Evolutionary conservation across 2,329 filamentous ascomycete species (phyloP).

Genomic region (Geosmithia morbida): DNA sequence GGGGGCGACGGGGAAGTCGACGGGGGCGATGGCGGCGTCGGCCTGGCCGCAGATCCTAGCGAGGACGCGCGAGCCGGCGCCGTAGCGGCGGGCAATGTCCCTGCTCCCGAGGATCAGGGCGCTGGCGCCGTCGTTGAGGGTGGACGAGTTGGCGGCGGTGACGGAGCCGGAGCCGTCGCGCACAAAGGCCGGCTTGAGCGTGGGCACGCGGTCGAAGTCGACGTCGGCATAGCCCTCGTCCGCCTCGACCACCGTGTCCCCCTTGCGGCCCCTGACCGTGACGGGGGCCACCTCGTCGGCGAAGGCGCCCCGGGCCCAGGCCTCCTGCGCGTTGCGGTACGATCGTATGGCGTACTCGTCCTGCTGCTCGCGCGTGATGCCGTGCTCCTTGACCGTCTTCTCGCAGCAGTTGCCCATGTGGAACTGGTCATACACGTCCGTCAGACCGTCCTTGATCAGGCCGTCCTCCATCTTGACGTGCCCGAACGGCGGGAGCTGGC

Average conservation of each 20-base stretch:
- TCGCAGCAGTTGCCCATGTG: constrained; percentile 98
- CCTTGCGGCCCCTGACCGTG: constrained; percentile 72
- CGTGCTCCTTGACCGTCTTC: constrained; percentile 78
- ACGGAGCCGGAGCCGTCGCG: constrained; percentile 77
- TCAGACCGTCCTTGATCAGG: constrained; percentile 84
- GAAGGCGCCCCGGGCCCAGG: constrained; percentile 73
- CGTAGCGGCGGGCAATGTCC: constrained; percentile 68
- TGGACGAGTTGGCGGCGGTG: constrained; percentile 88
- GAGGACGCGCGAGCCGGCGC: constrained; percentile 63
- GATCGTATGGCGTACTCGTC: constrained; percentile 82
- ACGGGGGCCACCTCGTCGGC: constrained; percentile 84
- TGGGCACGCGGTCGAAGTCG: constrained; percentile 73
- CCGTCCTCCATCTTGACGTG: constrained; percentile 82
- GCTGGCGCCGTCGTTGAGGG: constrained; percentile 86
- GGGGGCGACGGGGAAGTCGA: constrained; percentile 91
- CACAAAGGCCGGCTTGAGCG: constrained; percentile 82
- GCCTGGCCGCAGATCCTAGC: constrained; percentile 75
- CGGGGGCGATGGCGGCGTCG: constrained; percentile 78
- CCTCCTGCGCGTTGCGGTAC: constrained; percentile 79
- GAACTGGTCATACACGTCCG: constrained; percentile 91
- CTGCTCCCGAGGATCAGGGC: constrained; percentile 77
- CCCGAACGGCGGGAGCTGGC: constrained; percentile 71
- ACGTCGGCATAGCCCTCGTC: constrained; percentile 86
- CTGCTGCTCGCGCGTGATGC: constrained; percentile 71
- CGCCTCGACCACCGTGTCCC: constrained; percentile 60